Base-by-base conservation (phyloP, 495 filamentous ascomycete genomes). In the Podospora sp. region DNA sequence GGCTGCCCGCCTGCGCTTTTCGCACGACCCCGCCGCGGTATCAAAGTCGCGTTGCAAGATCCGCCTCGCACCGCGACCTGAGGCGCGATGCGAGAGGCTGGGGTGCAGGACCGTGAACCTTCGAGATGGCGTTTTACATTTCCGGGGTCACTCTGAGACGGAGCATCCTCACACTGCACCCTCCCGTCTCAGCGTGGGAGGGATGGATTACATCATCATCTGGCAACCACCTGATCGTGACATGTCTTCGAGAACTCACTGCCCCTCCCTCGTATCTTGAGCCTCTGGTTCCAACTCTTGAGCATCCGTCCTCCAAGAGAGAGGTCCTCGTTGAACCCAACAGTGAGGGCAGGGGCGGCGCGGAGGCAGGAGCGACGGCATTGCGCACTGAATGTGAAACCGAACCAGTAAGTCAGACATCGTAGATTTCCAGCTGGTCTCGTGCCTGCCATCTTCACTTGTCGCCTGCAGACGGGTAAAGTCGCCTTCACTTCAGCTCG, bases 191-290 rank as follows among this genome's bases (percentile, higher is more conserved):
- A 26, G 35, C 27, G 56, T 22, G 35, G 60, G 60, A 46, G 22
- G 60, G 35, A 46, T 46, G 60, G 35, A 49, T 61, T 61, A 49
- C 59, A 61, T 61, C 59, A 61, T 61, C 59, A 22, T 33, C 33
- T 25, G 16, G 3, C 25, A 9, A 33, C 56, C 56, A 29, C 25
- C 56, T 59, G 56, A 59, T 25, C 56, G 21, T 12, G 21, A 22
- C 52, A 22, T 55, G 52, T 20, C 20, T 55, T 55, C 52, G 12
- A 52, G 20, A 55, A 55, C 3, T 55, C 52, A 12, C 52, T 26
- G 52, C 8, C 52, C 25, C 21, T 55, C 8, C 52, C 20, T 26
- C n/a, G 21, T n/a, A 55, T 26, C 7, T 22, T 22, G 3, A n/a
- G 7, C 52, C 14, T n/a, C 40, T 14, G 40, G 40, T 11, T 46